Base-by-base conservation (phyloP, 495 filamentous ascomycete species). In the Copromyces sp. region DNA sequence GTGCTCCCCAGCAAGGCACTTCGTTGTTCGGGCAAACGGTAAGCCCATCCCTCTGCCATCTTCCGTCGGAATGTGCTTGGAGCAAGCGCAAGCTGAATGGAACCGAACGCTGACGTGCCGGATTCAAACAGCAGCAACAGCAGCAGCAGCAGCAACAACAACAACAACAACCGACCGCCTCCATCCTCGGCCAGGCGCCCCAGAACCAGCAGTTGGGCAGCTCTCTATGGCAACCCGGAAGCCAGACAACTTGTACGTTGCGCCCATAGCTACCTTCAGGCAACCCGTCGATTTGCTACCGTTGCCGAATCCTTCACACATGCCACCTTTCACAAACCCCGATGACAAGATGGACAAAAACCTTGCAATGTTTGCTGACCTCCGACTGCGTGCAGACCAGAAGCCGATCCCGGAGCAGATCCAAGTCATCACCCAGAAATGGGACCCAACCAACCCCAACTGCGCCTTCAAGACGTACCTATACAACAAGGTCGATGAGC, bases 401-500 rank as follows among this genome's bases (percentile, higher is more conserved):
- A 95, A 94, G 76, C 89, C 92, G 32, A 89, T 97, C 16, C 88
- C 89, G 17, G 93, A 96, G 74, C 95, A 98, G 82, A 93, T 98
- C 69, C 81, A 88, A 70, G 86, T 90, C 29, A 86, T 98, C 73
- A 84, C 87, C 53, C 85, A 90, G 41, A 97, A 97, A 85, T 99
- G 95, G 95, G 87, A 94, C 74, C 88, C 92, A 2, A 79, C 83
- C 9, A 88, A 84, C 77, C 88, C 87, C 12, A 85, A 88, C 73
- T 97, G 93, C 72, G 90, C 87, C 6, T 96, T 99, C 83, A 90
- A 93, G 77, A 84, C 91, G 70, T 98, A 99, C 80, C 92, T 98
- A 80, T 99, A 98, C 84, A 98, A 99, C 82, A 87, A 91, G 74
- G 93, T 97, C 71, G 89, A 90, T 20, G 89, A 94, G 75, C 89